Evolutionary conservation across 2,329 filamentous ascomycete species (phyloP).

Genomic region (Elsinoe fawcettii): DNA sequence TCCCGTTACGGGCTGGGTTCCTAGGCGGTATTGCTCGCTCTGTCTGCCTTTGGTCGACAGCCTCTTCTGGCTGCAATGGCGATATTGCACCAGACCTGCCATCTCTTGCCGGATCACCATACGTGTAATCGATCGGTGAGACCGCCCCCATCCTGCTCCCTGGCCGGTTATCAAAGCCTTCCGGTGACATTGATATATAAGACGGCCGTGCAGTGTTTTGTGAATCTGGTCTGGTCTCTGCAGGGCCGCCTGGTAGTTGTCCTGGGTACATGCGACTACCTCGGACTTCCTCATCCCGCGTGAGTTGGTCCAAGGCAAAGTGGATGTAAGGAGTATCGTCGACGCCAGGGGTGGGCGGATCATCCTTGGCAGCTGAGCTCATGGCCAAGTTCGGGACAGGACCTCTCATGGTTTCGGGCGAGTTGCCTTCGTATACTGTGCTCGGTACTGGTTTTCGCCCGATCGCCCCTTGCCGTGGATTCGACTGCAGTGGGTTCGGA

Average conservation of each 20-base stretch:
- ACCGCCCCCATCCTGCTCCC: slow-evolving; percentile 9
- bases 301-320: slow-evolving; percentile 82
- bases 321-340: slow-evolving; percentile 84
- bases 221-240: slow-evolving; percentile 1
- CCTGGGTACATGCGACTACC: slow-evolving; percentile 47
- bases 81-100: slow-evolving; percentile 6
- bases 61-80: not conserved
- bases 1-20: slow-evolving; percentile 1
- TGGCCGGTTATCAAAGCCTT: not conserved
- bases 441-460: slow-evolving; percentile 30
- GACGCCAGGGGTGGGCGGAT: slow-evolving; percentile 60
- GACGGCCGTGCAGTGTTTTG: slow-evolving; percentile 10
- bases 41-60: not conserved
- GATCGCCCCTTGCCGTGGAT: slow-evolving; percentile 18
- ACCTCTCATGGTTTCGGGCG: slow-evolving; percentile 14
- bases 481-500: slow-evolving; percentile 16
- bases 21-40: slow-evolving; percentile 6
- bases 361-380: slow-evolving; percentile 27
- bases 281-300: slow-evolving; percentile 59
- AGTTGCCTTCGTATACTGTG: slow-evolving; percentile 22
- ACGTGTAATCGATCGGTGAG: slow-evolving; percentile 4
- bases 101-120: not conserved
- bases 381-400: slow-evolving; percentile 13
- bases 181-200: slow-evolving; percentile 5
- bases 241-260: slow-evolving; percentile 26